Evolutionary conservation across 139 green algal species (phyloP), one percentile per base, ranked within the genome.

Genomic region (Chlorella sp.): DNA sequence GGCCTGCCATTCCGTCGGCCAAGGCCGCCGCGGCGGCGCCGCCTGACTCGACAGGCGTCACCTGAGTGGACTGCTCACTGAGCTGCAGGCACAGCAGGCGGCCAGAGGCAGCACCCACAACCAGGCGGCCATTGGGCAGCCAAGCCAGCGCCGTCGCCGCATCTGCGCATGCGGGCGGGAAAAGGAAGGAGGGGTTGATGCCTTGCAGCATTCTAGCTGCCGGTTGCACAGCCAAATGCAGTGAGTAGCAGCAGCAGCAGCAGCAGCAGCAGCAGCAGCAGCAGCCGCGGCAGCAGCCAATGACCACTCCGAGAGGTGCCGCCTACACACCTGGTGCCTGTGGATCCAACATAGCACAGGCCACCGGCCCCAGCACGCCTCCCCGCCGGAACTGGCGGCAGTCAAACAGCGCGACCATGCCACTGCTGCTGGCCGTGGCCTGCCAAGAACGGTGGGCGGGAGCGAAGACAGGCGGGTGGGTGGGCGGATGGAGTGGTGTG

Each of bases 341-440:
- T 4, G 51, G 11, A 15, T 60, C 51, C 51, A 60, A 15, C 51
- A 60, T 15, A 2, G 51, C 51, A 60, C 64, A 65, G 2, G 26
- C 79, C 13, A 28, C 71, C 0, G 87, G 78, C 26, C 47, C 81
- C 47, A 87, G 76, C 20, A 93, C 65, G 74, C 86, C 51, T 25
- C 87, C 68, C 4, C 69, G 55, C 34, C 65, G 56, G 86, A 91
- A 78, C 68, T 86, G 69, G 47, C 55, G 21, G 65, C 84, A 85
- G 73, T 92, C 82, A 32, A 92, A 90, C 39, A 92, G 71, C 44
- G 88, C 73, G 21, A 92, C 68, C 78, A 89, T 84, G 38, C 89
- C 85, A 60, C 85, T 83, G 87, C 88, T 82, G 60, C 83, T 91
- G 38, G 86, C 88, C 28, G 74, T 91, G 28, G 90, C 90, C 89